Evolutionary conservation across 1,284 basidiomycete genomes (phyloP), one percentile per base, ranked within the genome.

Genomic region (Ceratobasidium sp.): DNA sequence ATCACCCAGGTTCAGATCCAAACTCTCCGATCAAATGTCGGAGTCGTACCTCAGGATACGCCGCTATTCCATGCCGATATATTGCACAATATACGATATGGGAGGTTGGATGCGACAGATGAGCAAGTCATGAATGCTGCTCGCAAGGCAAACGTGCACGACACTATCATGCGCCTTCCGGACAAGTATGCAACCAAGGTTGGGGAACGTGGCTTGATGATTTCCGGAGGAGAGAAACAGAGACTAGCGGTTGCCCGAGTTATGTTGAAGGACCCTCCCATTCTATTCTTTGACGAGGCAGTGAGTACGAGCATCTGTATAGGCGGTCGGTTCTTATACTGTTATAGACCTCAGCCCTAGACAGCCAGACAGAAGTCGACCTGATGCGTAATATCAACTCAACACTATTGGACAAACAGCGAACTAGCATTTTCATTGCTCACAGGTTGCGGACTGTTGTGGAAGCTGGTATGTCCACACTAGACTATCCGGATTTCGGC

Each of bases 191-290:
- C 80, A 47, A 99, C 96, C 7, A 91, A 92, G 76, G 97, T 99
- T 10, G 97, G 96, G 0, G 96, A 99, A 79, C 82, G 96, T 27
- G 96, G 96, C 0, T 78, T 98, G 76, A 98, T 99, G 97, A 94
- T 99, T 69, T 95, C 93, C 15, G 96, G 96, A 0, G 96, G 97
- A 0, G 96, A 99, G 83, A 98, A 99, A 79, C 96, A 99, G 82
- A 81, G 97, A 49, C 79, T 99, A 73, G 97, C 96, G 0, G 93
- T 99, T 13, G 97, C 96, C 4, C 82, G 97, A 17, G 87, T 97
- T 49, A 79, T 99, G 74, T 80, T 99, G 56, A 98, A 98, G 80
- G 91, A 99, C 77, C 94, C 96, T 0, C 89, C 90, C 2, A 97
- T 98, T 75, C 77, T 98, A 75, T 98, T 99, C 82, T 98, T 99